Evolutionary conservation across 257 asterid genomes (phyloP).

Genomic region (Handroanthus guayacan): DNA sequence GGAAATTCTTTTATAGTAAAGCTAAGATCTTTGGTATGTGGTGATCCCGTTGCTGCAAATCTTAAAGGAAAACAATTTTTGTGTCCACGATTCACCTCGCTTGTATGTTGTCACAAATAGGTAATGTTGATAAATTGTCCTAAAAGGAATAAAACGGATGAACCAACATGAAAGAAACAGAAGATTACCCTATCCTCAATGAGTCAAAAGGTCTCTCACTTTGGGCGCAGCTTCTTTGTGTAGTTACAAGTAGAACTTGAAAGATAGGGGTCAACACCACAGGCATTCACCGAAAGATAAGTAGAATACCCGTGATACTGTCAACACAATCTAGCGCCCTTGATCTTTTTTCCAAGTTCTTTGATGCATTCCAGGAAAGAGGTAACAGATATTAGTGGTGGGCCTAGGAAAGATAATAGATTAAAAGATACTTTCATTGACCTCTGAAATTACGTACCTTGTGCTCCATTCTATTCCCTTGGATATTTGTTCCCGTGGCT

Average conservation of each 20-base stretch:
- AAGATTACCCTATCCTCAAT: constrained; percentile 1
- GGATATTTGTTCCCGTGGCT: neutral
- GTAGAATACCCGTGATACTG: neutral
- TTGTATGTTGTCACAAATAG: constrained; percentile 18
- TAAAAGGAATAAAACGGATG: neutral
- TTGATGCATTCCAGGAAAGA: constrained; percentile 4
- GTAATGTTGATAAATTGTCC: neutral
- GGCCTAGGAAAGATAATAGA: neutral
- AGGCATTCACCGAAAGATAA: constrained; percentile 3
- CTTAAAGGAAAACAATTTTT: neutral
- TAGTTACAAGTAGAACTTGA: constrained; percentile 4
- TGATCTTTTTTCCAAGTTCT: neutral
- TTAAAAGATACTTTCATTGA: neutral
- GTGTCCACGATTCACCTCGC: neutral
- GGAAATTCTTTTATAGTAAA: neutral
- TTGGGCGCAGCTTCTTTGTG: neutral
- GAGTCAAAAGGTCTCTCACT: neutral
- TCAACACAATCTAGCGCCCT: constrained; percentile 4
- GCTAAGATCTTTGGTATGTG: constrained; percentile 3
- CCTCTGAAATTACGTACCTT: constrained; percentile 14
- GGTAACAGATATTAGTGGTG: constrained; percentile 4
- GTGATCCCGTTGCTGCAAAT: constrained; percentile 15
- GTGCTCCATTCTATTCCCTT: neutral
- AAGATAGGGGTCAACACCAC: neutral
- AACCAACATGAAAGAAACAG: neutral